These are phyloP conservation scores for Globisporangium recalcitrans DNA, from an alignment of 352 stramenopile species.

Conservation along the genomic window DNA sequence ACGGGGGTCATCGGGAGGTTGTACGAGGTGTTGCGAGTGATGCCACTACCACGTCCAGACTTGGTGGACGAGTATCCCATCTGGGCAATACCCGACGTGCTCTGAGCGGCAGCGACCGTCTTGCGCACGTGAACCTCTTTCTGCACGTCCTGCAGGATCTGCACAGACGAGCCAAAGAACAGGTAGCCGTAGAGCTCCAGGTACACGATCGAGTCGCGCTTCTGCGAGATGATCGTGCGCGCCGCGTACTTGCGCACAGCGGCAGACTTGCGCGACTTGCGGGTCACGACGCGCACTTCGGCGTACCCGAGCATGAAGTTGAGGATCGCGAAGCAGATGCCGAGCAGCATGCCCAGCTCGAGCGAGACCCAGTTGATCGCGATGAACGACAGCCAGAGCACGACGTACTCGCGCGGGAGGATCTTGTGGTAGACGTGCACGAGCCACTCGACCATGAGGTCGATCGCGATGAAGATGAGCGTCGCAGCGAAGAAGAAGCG, in stretches of 20 bases:
- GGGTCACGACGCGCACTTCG: conserved; percentile 63
- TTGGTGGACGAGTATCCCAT: neutral
- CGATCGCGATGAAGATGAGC: conserved; percentile 96
- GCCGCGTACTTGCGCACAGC: conserved; percentile 65
- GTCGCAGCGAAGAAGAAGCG: conserved; percentile 97
- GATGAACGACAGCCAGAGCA: conserved; percentile 91
- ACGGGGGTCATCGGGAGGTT: conserved; percentile 50
- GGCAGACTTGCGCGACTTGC: conserved; percentile 47
- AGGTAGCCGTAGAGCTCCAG: conserved; percentile 81
- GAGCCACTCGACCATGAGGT: conserved; percentile 97
- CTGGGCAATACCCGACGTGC: neutral
- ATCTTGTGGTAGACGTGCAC: conserved; percentile 81
- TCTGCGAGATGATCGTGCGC: conserved; percentile 53
- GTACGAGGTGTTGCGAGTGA: conserved; percentile 10
- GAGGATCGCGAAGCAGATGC: conserved; percentile 86
- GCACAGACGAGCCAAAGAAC: conserved; percentile 83
- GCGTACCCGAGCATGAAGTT: conserved; percentile 83
- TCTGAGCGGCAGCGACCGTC: conserved; percentile 6
- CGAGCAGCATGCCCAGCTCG: conserved; percentile 93
- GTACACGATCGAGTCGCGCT: conserved; percentile 70
- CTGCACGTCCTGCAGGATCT: conserved; percentile 79
- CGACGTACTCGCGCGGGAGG: conserved; percentile 88
- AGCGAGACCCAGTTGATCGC: conserved; percentile 93
- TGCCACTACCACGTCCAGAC: neutral
- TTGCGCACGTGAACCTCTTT: conserved; percentile 64